Conservation (phyloP, 176 grass and related monocot genomes). For the Tuctoria greenei region DNA sequence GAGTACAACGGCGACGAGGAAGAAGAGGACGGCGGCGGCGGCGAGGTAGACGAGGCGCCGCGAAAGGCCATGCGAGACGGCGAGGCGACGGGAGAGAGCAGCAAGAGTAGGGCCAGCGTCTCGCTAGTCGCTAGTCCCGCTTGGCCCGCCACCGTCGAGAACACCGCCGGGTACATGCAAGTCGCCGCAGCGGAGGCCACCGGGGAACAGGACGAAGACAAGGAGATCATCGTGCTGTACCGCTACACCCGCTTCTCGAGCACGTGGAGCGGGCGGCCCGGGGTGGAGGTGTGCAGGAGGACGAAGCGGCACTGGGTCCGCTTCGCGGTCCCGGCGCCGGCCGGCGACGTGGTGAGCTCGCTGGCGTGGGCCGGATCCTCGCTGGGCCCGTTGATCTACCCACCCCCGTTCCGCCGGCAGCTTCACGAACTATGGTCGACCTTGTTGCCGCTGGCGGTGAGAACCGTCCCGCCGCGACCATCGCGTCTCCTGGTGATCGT, state of each 20-base stretch:
- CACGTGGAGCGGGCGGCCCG: neutral
- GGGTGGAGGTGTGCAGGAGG: neutral
- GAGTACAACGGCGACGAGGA: no score
- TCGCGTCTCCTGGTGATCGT: neutral
- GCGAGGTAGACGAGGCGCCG: no score
- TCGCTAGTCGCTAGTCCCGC: no score
- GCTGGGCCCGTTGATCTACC: constrained; percentile 20
- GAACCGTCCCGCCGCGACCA: constrained; percentile 4
- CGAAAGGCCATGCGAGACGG: no score
- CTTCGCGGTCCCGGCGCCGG: neutral
- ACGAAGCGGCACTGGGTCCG: constrained; percentile 25
- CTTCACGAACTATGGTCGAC: neutral
- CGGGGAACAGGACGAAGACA: neutral
- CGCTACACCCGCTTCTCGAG: constrained; percentile 22
- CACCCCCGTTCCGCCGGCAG: neutral
- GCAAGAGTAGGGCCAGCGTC: neutral
- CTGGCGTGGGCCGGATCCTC: constrained; percentile 4
- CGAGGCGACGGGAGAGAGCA: neutral
- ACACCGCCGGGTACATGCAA: constrained; percentile 15
- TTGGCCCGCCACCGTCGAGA: neutral
- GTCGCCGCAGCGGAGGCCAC: neutral
- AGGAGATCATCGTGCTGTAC: constrained; percentile 23
- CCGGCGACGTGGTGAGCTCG: neutral
- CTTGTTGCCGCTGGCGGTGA: neutral
- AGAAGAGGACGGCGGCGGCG: no score